phyloP scores from a whole-genome alignment of 306 rosid genomes.

The Styphnolobium japonicum region DNA sequence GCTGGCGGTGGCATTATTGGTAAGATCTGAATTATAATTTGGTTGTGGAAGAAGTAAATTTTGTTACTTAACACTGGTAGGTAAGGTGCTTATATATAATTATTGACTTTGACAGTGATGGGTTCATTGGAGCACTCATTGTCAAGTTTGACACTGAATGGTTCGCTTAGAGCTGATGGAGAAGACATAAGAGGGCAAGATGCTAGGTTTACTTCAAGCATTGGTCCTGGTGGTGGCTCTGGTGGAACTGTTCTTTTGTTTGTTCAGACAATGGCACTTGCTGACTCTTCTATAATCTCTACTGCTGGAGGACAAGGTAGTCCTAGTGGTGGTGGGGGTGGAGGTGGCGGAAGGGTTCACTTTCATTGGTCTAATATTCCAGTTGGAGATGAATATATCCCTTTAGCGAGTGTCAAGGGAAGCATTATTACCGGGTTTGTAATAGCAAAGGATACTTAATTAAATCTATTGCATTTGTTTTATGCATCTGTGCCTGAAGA shows the following conservation, averaged over 20 bases:
- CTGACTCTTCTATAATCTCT: slow-evolving; percentile 69
- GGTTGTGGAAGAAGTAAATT: background rate
- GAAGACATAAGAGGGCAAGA: slow-evolving; percentile 45
- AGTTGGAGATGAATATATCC: slow-evolving; percentile 84
- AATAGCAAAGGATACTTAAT: background rate
- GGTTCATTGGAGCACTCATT: slow-evolving; percentile 91
- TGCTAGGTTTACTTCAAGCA: slow-evolving; percentile 39
- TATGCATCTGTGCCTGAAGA: slow-evolving; percentile 9
- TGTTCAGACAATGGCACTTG: slow-evolving; percentile 58
- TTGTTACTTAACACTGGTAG: background rate
- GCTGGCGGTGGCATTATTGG: slow-evolving; percentile 96
- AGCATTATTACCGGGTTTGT: slow-evolving; percentile 73
- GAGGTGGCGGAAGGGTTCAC: slow-evolving; percentile 98
- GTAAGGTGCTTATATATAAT: background rate
- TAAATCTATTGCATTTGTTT: slow-evolving; percentile 15
- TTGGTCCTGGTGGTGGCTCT: slow-evolving; percentile 98
- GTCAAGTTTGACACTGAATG: slow-evolving; percentile 65
- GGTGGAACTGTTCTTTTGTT: slow-evolving; percentile 96
- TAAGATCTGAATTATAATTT: slow-evolving; percentile 40
- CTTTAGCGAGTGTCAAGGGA: slow-evolving; percentile 75
- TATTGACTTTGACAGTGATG: slow-evolving; percentile 60
- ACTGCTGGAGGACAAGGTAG: slow-evolving; percentile 85
- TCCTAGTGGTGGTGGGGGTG: slow-evolving; percentile 88
- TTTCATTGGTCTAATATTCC: slow-evolving; percentile 89
- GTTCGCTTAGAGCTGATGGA: slow-evolving; percentile 85